Evolutionary conservation across 495 filamentous ascomycete species (phyloP).

Genomic region (Penicillium manginii): DNA sequence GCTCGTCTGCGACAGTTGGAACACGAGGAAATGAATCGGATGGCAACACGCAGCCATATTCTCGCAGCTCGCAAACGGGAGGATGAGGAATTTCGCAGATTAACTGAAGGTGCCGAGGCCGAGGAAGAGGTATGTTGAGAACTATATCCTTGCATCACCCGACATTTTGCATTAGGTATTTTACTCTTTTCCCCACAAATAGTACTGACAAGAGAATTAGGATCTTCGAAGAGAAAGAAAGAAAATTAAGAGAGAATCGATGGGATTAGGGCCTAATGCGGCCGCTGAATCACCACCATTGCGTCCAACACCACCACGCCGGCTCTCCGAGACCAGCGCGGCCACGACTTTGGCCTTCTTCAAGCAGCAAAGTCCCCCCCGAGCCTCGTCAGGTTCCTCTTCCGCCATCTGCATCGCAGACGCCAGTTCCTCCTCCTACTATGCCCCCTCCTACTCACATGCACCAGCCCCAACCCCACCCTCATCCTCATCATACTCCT

Average conservation of each 20-base stretch:
- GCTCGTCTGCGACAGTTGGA: slow-evolving; percentile 49
- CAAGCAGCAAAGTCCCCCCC: slow-evolving; percentile 52
- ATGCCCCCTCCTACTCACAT: slow-evolving; percentile 28
- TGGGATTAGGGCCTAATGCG: slow-evolving; percentile 45
- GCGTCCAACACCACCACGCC: slow-evolving; percentile 47
- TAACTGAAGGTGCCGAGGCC: slow-evolving; percentile 50
- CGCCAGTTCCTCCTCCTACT: slow-evolving; percentile 22
- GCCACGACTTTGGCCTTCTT: slow-evolving; percentile 57
- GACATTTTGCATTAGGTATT: not conserved
- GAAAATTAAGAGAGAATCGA: slow-evolving; percentile 50
- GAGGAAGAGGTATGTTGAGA: slow-evolving; percentile 49
- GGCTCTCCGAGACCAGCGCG: slow-evolving; percentile 52
- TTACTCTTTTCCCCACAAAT: not conserved
- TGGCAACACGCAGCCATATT: slow-evolving; percentile 47
- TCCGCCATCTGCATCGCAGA: slow-evolving; percentile 34
- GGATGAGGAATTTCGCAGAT: slow-evolving; percentile 51
- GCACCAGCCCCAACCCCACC: slow-evolving; percentile 30
- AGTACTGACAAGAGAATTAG: slow-evolving; percentile 24
- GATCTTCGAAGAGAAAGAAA: slow-evolving; percentile 53
- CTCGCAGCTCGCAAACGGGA: slow-evolving; percentile 52
- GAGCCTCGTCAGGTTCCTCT: slow-evolving; percentile 45
- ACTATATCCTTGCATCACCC: not conserved
- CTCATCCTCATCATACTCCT: slow-evolving; percentile 15
- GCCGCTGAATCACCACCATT: slow-evolving; percentile 47
- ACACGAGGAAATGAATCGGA: slow-evolving; percentile 51